Base-by-base conservation (phyloP, 352 stramenopile species). In the Globisporangium perplexum region DNA sequence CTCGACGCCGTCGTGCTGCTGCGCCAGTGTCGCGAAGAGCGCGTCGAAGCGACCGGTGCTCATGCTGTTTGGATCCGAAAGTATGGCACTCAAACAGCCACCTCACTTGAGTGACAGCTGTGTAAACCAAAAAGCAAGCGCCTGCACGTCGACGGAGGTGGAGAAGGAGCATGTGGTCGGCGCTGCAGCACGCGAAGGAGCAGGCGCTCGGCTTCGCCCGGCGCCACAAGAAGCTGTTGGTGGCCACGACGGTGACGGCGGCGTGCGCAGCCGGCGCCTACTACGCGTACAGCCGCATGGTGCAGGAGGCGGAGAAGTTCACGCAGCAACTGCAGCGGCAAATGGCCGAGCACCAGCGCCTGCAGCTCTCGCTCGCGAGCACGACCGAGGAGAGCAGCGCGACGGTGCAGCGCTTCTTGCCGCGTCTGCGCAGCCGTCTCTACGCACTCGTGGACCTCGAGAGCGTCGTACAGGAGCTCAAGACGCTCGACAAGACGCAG, bases 1-100 rank as follows among this genome's bases (percentile, higher is more conserved):
- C 62, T 99, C 96, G 60, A 99, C 98, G 38, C 94, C 90, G 33
- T 83, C 70, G 26, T 95, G 78, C 65, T 98, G 91, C 68, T 98
- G 90, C 50, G 96, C 94, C 14, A 99, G 77, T 63, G 94, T 84
- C 68, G 98, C 68, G 53, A 98, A 93, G 51, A 99, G 72, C 62
- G 71, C 64, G 50, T 90, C 80, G 39, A 82, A 82, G 52, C 71
- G 66, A 14, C 70, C 59, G 10, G 59, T 47, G 52, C 47, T 77
- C 66, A 79, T 82, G 2, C 54, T 57, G 28, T n/a, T n/a, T n/a
- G n/a, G n/a, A n/a, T n/a, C n/a, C n/a, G n/a, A n/a, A n/a, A n/a
- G n/a, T n/a, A 36, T 26, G 22, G 26, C 36, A 46, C 45, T 46
- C 52, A 38, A 28, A 38, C 38, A 47, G 12, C 18, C 10, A 1